phyloP scores from a whole-genome alignment of 1,284 basidiomycete genomes.

The Cutaneotrichosporon mucoides region DNA sequence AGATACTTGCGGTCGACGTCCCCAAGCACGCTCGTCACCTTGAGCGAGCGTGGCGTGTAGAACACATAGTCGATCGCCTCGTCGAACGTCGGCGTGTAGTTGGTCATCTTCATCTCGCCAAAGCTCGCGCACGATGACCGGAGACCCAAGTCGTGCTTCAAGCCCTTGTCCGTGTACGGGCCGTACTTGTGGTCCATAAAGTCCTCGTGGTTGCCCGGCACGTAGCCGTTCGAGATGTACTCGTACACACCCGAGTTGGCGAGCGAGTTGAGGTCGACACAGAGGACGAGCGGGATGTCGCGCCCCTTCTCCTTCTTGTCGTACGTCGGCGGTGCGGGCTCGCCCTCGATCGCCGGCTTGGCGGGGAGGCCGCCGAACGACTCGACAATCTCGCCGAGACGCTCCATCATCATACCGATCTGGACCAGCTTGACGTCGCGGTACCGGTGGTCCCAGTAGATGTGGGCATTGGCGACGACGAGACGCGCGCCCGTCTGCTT shows the following conservation, averaged over 20 bases:
- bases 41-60: slow-evolving; percentile 73
- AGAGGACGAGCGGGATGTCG: slow-evolving; percentile 87
- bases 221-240: slow-evolving; percentile 70
- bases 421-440: slow-evolving; percentile 98
- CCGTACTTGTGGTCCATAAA: slow-evolving; percentile 92
- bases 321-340: slow-evolving; percentile 38
- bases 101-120: slow-evolving; percentile 77
- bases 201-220: slow-evolving; percentile 76
- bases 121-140: slow-evolving; percentile 74
- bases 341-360: slow-evolving; percentile 17
- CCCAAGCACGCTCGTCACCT: slow-evolving; percentile 80
- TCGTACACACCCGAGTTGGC: slow-evolving; percentile 88
- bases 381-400: slow-evolving; percentile 82
- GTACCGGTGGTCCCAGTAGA: slow-evolving; percentile 90
- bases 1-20: slow-evolving; percentile 84
- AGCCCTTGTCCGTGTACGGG: slow-evolving; percentile 82
- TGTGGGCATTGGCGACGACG: slow-evolving; percentile 85
- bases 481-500: slow-evolving; percentile 78
- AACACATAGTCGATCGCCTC: slow-evolving; percentile 92
- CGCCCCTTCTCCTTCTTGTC: slow-evolving; percentile 39
- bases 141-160: slow-evolving; percentile 73
- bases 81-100: slow-evolving; percentile 80
- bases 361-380: slow-evolving; percentile 76
- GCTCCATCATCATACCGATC: slow-evolving; percentile 84
- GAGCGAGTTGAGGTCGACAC: slow-evolving; percentile 92